phyloP scores from a whole-genome alignment of 2,329 filamentous ascomycete genomes.

The Exophiala xenobiotica region DNA sequence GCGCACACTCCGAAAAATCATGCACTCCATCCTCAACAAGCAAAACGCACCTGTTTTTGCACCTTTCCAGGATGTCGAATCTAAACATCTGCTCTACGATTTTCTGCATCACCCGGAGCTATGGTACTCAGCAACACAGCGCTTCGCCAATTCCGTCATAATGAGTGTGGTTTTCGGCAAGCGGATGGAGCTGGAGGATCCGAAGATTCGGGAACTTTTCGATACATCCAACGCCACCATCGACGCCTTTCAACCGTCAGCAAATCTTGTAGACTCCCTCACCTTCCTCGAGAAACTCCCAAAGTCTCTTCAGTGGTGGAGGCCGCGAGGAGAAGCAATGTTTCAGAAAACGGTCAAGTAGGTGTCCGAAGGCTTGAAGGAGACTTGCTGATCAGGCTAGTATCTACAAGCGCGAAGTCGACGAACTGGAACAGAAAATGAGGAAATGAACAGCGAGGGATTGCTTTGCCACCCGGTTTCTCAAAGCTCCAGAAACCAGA shows the following conservation, averaged over 20 bases:
- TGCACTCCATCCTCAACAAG: slow-evolving; percentile 28
- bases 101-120: slow-evolving; percentile 12
- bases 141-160: slow-evolving; percentile 41
- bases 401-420: background rate
- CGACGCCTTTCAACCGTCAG: slow-evolving; percentile 42
- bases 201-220: slow-evolving; percentile 27
- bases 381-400: background rate
- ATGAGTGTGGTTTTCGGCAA: slow-evolving; percentile 50
- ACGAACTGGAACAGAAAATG: slow-evolving; percentile 36
- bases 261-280: slow-evolving; percentile 40
- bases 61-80: slow-evolving; percentile 24
- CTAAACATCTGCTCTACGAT: slow-evolving; percentile 13
- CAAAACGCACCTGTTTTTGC: slow-evolving; percentile 24
- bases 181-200: slow-evolving; percentile 37
- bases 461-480: background rate
- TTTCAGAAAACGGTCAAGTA: slow-evolving; percentile 1
- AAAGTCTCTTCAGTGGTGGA: slow-evolving; percentile 8
- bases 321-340: background rate
- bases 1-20: slow-evolving; percentile 22
- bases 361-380: background rate
- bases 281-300: slow-evolving; percentile 39
- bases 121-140: slow-evolving; percentile 43
- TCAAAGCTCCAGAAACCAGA: background rate
- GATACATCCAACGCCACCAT: background rate
- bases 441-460: slow-evolving; percentile 13